phyloP scores from a whole-genome alignment of 208 protist genomes.

The Crithidia brevicula region DNA sequence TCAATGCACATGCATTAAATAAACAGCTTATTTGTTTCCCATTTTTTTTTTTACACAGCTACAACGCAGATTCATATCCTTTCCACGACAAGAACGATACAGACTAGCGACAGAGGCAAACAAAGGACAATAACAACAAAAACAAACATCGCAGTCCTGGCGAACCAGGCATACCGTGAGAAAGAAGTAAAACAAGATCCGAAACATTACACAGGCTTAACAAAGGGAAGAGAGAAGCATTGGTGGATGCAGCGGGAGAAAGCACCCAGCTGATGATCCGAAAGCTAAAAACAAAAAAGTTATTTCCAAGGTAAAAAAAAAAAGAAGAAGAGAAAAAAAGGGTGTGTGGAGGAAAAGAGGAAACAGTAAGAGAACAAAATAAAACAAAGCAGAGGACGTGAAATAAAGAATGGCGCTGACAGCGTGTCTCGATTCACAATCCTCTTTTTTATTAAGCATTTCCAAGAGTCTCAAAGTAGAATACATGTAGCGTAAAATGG shows the following conservation, averaged over 20 bases:
- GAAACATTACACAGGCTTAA: too few species aligned
- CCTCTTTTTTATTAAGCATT: too few species aligned
- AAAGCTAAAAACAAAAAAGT: neutral
- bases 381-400: slow-evolving; percentile 6
- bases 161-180: too few species aligned
- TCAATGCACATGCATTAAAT: too few species aligned
- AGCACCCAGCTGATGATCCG: neutral
- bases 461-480: neutral
- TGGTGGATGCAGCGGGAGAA: neutral
- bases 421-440: too few species aligned
- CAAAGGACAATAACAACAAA: slow-evolving; percentile 11
- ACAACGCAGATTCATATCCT: too few species aligned
- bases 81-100: too few species aligned
- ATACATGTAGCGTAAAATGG: too few species aligned
- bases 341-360: neutral
- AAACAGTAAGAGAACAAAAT: neutral
- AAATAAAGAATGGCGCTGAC: too few species aligned
- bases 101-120: too few species aligned
- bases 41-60: too few species aligned
- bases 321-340: slow-evolving; percentile 8
- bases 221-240: slow-evolving; percentile 6
- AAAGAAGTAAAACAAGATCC: slow-evolving; percentile 9
- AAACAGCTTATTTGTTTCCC: too few species aligned
- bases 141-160: slow-evolving; percentile 12
- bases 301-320: slow-evolving; percentile 6